Evolutionary conservation across 169 alveolate species (phyloP), one percentile per base, ranked within the genome.

Genomic region (Eimeria zaria): DNA sequence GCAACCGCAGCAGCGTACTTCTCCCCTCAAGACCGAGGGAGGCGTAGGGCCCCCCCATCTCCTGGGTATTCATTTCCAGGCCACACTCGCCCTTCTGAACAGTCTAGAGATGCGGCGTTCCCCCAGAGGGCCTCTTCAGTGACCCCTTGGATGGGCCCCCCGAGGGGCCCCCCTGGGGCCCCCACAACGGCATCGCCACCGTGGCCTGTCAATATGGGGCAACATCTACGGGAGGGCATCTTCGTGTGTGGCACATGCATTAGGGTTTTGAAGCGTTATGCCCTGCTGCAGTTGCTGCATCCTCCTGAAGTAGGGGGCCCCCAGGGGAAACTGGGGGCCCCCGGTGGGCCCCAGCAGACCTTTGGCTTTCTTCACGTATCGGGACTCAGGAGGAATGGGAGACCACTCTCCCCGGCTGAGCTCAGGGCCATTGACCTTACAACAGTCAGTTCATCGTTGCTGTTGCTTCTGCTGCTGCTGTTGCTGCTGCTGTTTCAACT

Each of bases 281-380:
- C 91, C 39, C 55, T 84, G 78, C 58, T 84, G 78, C 80, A 69
- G 91, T 78, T 84, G 91, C 78, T 58, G 78, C 91, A 41, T 4
- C 58, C 39, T 2, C 53, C 83, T 73, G n/a, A 2, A 3, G 2
- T 24, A 36, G 83, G 73, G 67, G 67, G 67, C 88, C 62, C 88
- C 88, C 58, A 51, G 88, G 64, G 58, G 22, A 18, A 33, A 3
- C 18, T 20, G 16, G 89, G 89, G 89, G 46, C 71, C 89, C 89
- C 46, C n/a, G 89, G 89, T 48, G 89, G 89, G 64, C 71, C 71
- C 71, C 73, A 7, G 30, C 4, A 11, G 51, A 9, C 71, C 41
- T 8, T 84, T 20, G 91, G 91, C 12, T 84, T 84, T 39, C 76
- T 84, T 5, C 91, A 84, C 20, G 78, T 84, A 8, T 84, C 91